phyloP scores from a whole-genome alignment of 106 monocot species.

The Platanthera guangdongensis region DNA sequence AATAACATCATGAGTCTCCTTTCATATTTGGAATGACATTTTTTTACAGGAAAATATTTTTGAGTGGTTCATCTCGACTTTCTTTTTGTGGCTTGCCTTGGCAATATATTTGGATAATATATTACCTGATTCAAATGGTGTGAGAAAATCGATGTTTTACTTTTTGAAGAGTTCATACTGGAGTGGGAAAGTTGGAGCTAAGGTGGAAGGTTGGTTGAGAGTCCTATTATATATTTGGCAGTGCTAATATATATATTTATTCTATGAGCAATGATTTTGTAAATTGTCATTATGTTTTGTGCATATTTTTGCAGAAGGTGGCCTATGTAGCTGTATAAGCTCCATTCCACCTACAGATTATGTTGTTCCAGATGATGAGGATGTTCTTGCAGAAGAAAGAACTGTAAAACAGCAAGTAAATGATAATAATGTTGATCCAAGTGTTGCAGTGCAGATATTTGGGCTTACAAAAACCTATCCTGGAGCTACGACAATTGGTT shows the following conservation, averaged over 20 bases:
- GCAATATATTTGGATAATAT: slow-evolving; percentile 92
- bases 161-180: slow-evolving; percentile 77
- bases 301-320: slow-evolving; percentile 45
- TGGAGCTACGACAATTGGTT: slow-evolving; percentile 43
- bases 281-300: background rate
- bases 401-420: slow-evolving; percentile 41
- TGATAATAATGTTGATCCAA: slow-evolving; percentile 25
- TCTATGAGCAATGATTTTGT: background rate
- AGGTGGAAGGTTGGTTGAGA: slow-evolving; percentile 42
- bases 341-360: slow-evolving; percentile 57
- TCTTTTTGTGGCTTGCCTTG: slow-evolving; percentile 75
- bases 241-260: background rate
- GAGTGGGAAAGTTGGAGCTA: slow-evolving; percentile 76
- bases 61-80: slow-evolving; percentile 73
- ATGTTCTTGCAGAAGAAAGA: slow-evolving; percentile 76
- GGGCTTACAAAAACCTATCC: slow-evolving; percentile 84
- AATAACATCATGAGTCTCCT: background rate
- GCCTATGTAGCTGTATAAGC: slow-evolving; percentile 57
- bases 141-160: slow-evolving; percentile 73
- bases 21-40: background rate
- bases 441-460: slow-evolving; percentile 58
- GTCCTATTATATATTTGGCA: too few species aligned
- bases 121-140: slow-evolving; percentile 66
- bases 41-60: slow-evolving; percentile 59
- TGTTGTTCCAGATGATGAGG: slow-evolving; percentile 72